Percentiles rank a stretch among this genome's conserved stretches.
Evolutionary conservation across 768 basidiomycete genomes (phyloP).

Genomic region (Amanita phalloides): DNA sequence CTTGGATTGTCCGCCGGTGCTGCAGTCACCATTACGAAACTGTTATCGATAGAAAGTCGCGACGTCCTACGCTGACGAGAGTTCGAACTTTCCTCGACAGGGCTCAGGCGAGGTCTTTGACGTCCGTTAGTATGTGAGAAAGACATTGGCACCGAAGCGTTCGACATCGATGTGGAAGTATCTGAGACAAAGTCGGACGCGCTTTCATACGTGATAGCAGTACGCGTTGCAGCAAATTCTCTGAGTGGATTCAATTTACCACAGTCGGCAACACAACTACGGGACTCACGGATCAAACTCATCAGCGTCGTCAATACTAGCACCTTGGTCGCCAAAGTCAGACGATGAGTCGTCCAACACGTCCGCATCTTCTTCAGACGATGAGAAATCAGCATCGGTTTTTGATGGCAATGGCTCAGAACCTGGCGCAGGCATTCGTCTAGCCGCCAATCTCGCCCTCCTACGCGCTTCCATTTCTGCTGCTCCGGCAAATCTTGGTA

Average conservation of each 20-base stretch:
- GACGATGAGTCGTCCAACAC: slow-evolving; percentile 39
- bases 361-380: slow-evolving; percentile 43
- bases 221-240: slow-evolving; percentile 56
- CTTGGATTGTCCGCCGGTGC: slow-evolving; percentile 13
- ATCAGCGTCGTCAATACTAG: slow-evolving; percentile 52
- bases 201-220: slow-evolving; percentile 44
- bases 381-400: slow-evolving; percentile 37
- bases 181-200: slow-evolving; percentile 54
- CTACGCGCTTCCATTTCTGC: slow-evolving; percentile 81
- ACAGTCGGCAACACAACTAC: background rate
- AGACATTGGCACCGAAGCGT: slow-evolving; percentile 42
- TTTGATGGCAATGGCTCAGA: slow-evolving; percentile 21
- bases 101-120: slow-evolving; percentile 42
- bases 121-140: slow-evolving; percentile 32
- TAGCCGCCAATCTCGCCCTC: slow-evolving; percentile 53
- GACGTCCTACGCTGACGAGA: slow-evolving; percentile 11
- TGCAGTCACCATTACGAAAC: slow-evolving; percentile 48
- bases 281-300: slow-evolving; percentile 70
- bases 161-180: slow-evolving; percentile 47
- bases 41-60: slow-evolving; percentile 26
- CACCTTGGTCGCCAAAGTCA: slow-evolving; percentile 37
- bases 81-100: slow-evolving; percentile 42
- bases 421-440: slow-evolving; percentile 31
- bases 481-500: slow-evolving; percentile 72
- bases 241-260: slow-evolving; percentile 21